Base-by-base conservation (phyloP, 192 early-diverging fungal genomes). In the Coemansia sp. region DNA sequence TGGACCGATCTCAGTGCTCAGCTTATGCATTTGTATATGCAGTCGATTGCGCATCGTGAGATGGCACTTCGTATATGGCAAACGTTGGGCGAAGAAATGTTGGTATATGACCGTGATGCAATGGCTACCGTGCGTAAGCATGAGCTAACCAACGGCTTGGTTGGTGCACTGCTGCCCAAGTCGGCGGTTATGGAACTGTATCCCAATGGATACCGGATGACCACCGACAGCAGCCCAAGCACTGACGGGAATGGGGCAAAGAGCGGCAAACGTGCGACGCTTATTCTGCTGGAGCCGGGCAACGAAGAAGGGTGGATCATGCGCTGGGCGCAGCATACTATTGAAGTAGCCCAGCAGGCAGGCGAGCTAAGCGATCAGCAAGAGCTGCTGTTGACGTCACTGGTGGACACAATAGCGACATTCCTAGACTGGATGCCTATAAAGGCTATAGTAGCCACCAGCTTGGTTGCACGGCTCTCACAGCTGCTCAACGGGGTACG, bases 21-120 rank as follows among this genome's bases (percentile, higher is more conserved):
- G 63, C 33, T 77, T 18, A 54, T 59, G 55, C 62, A 56, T 3
- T 33, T 77, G 56, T 68, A 68, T 19, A 3, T 18, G 37, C 16
- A 35, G 49, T 56, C 61, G 9, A 21, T 5, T 1, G 54, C 15
- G 14, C 54, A 55, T 11, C 59, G 60, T 1, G 73, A 65, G 16
- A 51, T 62, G 63, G 65, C 60, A 33, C 48, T 66, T 46, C 11
- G 73, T 11, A 42, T 77, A 11, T 77, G 73, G 73, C 63, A 50
- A 42, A 70, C 67, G 26, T 49, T 77, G 33, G 73, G 73, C 38
- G 73, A 77, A 36, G 73, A 70, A 53, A 28, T 77, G 55, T 65
- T 77, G 69, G 67, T 70, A 12, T 70, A 58, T 19, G 73, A 77
- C 23, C 45, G 67, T 13, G 73, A 77, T 26, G 52, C 73, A 6